Percentiles rank a stretch among this genome's conserved stretches.
Conservation (phyloP, 495 filamentous ascomycete genomes). For the Xylaria palmicola region DNA sequence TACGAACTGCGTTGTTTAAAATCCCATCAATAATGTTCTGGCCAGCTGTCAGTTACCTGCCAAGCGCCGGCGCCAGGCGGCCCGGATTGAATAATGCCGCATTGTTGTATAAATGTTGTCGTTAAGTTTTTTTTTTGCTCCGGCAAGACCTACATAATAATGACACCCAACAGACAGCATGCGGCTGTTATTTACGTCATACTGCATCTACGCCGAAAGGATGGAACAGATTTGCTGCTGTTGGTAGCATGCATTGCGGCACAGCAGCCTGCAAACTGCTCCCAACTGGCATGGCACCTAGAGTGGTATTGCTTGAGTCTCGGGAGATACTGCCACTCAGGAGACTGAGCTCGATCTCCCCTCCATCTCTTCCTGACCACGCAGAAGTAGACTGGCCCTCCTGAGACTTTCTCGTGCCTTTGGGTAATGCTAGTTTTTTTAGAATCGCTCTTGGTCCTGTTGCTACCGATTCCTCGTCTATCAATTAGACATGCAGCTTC, state of each 20-base stretch:
- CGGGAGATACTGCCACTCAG: not conserved
- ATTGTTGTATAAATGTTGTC: too few relatives aligned
- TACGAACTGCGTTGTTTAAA: too few relatives aligned
- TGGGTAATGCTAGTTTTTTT: not conserved
- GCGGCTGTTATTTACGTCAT: not conserved
- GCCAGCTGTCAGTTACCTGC: too few relatives aligned
- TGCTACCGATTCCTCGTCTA: not conserved
- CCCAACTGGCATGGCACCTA: not conserved
- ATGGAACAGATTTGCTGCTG: not conserved
- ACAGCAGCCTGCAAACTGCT: not conserved
- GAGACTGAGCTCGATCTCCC: not conserved
- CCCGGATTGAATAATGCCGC: too few relatives aligned
- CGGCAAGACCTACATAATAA: not conserved
- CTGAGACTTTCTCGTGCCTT: not conserved
- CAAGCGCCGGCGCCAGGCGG: too few relatives aligned
- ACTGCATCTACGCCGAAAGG: not conserved
- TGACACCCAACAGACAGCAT: not conserved
- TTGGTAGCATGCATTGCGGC: not conserved
- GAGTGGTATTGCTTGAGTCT: not conserved
- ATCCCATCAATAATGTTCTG: too few relatives aligned
- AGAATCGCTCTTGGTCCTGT: not conserved
- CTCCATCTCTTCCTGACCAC: not conserved
- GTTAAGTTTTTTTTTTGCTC: too few relatives aligned
- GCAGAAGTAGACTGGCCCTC: not conserved
- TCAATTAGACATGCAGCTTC: not conserved